Percentiles rank a stretch among this genome's conserved stretches.
phyloP scores from a whole-genome alignment of 208 protist species.

The Trypanosoma grayi region DNA sequence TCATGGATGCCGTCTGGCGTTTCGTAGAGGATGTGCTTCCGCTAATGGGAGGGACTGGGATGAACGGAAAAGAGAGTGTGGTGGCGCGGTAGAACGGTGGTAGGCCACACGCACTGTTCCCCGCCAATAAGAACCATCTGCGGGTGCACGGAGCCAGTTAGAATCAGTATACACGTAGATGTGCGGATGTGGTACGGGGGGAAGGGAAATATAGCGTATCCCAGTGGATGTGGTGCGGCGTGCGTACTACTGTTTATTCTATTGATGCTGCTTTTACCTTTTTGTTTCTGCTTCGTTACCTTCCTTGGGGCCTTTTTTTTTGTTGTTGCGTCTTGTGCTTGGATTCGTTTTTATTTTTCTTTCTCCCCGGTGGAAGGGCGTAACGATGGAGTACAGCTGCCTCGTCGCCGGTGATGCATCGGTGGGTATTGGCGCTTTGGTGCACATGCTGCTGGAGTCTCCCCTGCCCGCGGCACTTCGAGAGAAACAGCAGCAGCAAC shows the following conservation, averaged over 20 bases:
- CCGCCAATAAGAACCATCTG: no score
- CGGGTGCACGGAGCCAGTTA: no score
- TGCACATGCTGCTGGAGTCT: slow-evolving; percentile 32
- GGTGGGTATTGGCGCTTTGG: slow-evolving; percentile 33
- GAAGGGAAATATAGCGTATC: no score
- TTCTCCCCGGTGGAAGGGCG: neutral
- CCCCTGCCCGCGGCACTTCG: slow-evolving; percentile 15
- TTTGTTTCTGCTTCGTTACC: no score
- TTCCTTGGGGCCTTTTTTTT: no score
- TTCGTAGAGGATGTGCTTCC: neutral
- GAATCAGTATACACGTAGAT: no score
- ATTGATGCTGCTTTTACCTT: neutral
- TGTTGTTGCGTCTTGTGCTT: slow-evolving; percentile 1
- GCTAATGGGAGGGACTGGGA: no score
- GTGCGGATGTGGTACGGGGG: no score
- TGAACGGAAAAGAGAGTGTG: no score
- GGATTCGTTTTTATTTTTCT: neutral
- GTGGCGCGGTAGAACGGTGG: no score
- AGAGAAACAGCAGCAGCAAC: neutral
- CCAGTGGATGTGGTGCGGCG: no score
- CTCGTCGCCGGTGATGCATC: slow-evolving; percentile 43
- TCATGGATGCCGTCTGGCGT: neutral
- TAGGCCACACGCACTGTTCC: no score
- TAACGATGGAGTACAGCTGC: slow-evolving; percentile 60
- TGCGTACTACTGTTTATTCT: neutral